Evolutionary conservation across 2,329 filamentous ascomycete genomes (phyloP).

Genomic region (Aspergillus ruber): DNA sequence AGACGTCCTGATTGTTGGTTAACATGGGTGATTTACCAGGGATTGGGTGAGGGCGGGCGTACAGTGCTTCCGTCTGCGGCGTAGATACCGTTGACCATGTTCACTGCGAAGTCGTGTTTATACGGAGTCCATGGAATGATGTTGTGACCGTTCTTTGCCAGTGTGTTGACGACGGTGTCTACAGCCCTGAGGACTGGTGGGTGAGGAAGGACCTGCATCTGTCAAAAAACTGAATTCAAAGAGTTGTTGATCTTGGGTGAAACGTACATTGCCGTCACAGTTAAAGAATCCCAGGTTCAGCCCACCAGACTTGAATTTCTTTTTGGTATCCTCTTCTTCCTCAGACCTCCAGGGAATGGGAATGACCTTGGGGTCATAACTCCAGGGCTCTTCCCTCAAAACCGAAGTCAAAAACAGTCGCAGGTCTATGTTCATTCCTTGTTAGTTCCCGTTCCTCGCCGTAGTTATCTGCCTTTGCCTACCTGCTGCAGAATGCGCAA

Average conservation of each 20-base stretch:
- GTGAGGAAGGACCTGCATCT: constrained; percentile 26
- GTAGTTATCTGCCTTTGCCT: background rate
- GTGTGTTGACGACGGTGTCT: constrained; percentile 16
- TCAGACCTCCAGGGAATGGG: constrained; percentile 4
- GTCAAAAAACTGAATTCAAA: background rate
- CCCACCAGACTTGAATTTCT: constrained; percentile 13
- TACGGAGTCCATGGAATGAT: constrained; percentile 27
- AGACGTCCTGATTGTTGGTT: constrained; percentile 18
- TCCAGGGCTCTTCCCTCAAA: constrained; percentile 4
- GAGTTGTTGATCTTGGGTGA: background rate
- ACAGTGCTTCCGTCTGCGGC: constrained; percentile 25
- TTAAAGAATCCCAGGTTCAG: constrained; percentile 30
- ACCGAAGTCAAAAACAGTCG: constrained; percentile 4
- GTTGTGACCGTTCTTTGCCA: constrained; percentile 23
- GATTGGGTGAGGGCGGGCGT: constrained; percentile 1
- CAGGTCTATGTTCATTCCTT: background rate
- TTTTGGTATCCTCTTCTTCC: constrained; percentile 18
- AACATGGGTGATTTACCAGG: background rate
- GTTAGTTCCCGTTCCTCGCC: background rate
- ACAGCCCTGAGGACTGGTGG: constrained; percentile 32
- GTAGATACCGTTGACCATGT: constrained; percentile 21
- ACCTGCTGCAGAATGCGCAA: constrained; percentile 19
- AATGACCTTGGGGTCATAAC: constrained; percentile 5
- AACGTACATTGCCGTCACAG: constrained; percentile 23
- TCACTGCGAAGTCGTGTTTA: constrained; percentile 20